Evolutionary conservation across 148 eudicot genomes (phyloP), one percentile per base, ranked within the genome.

Genomic region (Hydrangea macrophylla): DNA sequence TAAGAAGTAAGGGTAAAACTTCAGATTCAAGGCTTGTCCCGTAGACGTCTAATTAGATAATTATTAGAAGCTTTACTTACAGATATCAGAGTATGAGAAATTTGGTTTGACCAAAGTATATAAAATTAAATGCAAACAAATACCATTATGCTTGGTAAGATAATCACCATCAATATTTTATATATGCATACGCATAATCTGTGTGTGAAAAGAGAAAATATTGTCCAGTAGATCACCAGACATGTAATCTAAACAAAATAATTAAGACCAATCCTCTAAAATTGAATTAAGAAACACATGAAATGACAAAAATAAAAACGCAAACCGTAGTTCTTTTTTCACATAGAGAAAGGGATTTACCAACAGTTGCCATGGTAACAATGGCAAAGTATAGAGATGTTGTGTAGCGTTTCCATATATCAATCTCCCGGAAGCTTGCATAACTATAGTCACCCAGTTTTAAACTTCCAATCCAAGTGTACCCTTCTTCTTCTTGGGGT

Each of bases 401-500:
- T 51, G 79, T 75, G 71, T 94, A 94, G 45, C 86, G 79, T 62
- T 64, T 85, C 97, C 93, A 87, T 37, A 94, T 35, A 77, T 91
- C 93, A 65, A 94, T 82, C 57, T 85, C 90, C 75, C 97, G 83
- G 63, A 94, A 94, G 75, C 81, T 73, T 24, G 88, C 67, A 80
- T 91, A 94, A 68, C 86, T 91, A 55, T 84, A 84, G 58, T 91
- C 92, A 18, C 99, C 99, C 71, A 94, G 7, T 56, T 80, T 84
- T 73, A 94, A 87, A 75, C 92, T 89, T 60, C 99, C 99, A 62
- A 94, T 94, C 97, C 98, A 94, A 68, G 99, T 94, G 74, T 91
- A 91, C 5, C 88, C 92, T 77, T 94, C 99, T 75, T 89, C 62
- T 58, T 74, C 75, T 53, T 74, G 70, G 28, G 97, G 97, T 50